phyloP scores from a whole-genome alignment of 805 yeast genomes.

The Yueomyces sp. region DNA sequence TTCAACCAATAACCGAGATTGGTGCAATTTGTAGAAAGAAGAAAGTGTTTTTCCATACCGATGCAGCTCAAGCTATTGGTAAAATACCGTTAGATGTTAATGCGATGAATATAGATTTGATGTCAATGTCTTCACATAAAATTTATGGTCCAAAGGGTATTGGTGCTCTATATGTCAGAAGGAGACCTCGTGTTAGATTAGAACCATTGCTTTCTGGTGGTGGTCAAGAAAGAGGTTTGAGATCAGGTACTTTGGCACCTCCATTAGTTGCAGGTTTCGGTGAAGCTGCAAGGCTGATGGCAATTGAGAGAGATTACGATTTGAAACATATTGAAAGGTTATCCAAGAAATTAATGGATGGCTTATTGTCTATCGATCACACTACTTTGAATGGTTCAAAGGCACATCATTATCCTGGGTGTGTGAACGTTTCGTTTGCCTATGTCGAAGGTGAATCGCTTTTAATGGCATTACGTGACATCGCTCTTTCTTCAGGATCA shows the following conservation, averaged over 20 bases:
- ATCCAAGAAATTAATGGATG: slow-evolving; percentile 58
- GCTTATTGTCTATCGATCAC: slow-evolving; percentile 71
- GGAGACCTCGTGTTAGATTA: slow-evolving; percentile 95
- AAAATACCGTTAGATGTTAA: slow-evolving; percentile 88
- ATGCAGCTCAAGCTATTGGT: slow-evolving; percentile 95
- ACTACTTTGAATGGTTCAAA: slow-evolving; percentile 83
- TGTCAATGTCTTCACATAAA: slow-evolving; percentile 93
- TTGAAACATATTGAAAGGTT: slow-evolving; percentile 52
- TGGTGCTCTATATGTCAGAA: slow-evolving; percentile 89
- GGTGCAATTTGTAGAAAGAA: slow-evolving; percentile 75
- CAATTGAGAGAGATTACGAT: slow-evolving; percentile 62
- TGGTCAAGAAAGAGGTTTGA: slow-evolving; percentile 96
- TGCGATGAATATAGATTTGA: slow-evolving; percentile 78
- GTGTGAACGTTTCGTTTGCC: slow-evolving; percentile 94
- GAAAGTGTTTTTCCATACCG: slow-evolving; percentile 94
- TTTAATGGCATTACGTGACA: slow-evolving; percentile 93
- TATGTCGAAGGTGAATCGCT: slow-evolving; percentile 96
- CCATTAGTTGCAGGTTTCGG: slow-evolving; percentile 93
- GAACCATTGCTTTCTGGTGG: slow-evolving; percentile 95
- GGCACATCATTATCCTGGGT: slow-evolving; percentile 69
- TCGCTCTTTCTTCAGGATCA: slow-evolving; percentile 91
- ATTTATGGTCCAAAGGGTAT: slow-evolving; percentile 97
- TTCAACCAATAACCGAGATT: slow-evolving; percentile 91
- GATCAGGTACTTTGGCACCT: slow-evolving; percentile 97
- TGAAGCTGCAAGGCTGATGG: slow-evolving; percentile 85